phyloP scores from a whole-genome alignment of 2,329 filamentous ascomycete species.

The Phaeosphaeria sp. region DNA sequence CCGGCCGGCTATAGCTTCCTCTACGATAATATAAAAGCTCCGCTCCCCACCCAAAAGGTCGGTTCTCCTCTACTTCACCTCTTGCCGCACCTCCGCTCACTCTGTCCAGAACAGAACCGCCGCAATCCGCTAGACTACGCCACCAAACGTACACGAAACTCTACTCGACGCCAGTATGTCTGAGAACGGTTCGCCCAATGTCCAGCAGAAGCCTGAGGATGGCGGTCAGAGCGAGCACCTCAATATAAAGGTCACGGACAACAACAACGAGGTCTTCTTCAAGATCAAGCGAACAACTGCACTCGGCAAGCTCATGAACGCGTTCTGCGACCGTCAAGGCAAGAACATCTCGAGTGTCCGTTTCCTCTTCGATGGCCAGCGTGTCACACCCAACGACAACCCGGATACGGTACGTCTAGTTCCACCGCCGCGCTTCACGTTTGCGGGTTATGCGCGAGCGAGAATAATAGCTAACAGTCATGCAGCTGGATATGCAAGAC shows the following conservation, averaged over 20 bases:
- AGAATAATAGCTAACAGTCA: neutral
- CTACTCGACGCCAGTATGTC: conserved; percentile 42
- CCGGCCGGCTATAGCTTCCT: conserved; percentile 19
- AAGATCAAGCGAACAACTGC: conserved; percentile 98
- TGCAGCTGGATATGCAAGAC: conserved; percentile 92
- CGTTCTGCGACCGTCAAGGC: conserved; percentile 95
- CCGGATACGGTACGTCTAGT: conserved; percentile 80
- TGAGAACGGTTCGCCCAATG: conserved; percentile 50
- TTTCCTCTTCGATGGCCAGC: conserved; percentile 94
- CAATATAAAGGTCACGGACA: conserved; percentile 99
- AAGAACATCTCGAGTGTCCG: conserved; percentile 84
- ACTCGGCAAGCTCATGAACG: conserved; percentile 97
- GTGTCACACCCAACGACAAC: conserved; percentile 87
- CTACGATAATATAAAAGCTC: conserved; percentile 28
- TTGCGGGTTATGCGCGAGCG: neutral
- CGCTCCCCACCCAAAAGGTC: conserved; percentile 25
- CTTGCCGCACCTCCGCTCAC: conserved; percentile 23
- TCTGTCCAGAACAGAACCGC: conserved; percentile 6
- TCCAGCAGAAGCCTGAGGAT: conserved; percentile 54
- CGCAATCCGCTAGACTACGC: conserved; percentile 2
- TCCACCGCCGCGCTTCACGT: neutral
- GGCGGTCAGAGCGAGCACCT: conserved; percentile 75
- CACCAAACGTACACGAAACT: conserved; percentile 6
- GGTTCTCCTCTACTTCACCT: conserved; percentile 29
- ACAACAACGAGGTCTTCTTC: conserved; percentile 99